These are phyloP conservation scores for Mycocentrospora acerina DNA, from an alignment of 2,329 filamentous ascomycete genomes.

Conservation along the genomic window DNA sequence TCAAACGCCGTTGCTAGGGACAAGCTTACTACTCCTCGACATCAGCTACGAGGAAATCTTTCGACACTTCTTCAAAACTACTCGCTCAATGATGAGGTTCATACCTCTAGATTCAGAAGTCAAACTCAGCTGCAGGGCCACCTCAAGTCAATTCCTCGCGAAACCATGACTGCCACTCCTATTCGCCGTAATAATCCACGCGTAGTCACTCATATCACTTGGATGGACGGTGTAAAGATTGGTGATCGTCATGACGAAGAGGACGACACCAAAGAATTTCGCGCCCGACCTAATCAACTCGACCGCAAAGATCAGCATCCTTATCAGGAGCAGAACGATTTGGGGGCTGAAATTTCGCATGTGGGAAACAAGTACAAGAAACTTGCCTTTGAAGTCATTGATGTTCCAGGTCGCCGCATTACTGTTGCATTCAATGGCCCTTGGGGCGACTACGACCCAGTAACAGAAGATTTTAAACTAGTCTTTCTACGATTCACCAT, in stretches of 20 bases:
- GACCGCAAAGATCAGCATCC: constrained; percentile 24
- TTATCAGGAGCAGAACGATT: constrained; percentile 46
- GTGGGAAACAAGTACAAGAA: constrained; percentile 63
- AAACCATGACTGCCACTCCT: constrained; percentile 53
- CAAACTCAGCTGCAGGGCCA: constrained; percentile 9
- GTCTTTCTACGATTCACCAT: constrained; percentile 60
- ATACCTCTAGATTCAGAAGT: constrained; percentile 7
- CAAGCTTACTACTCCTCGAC: constrained; percentile 17
- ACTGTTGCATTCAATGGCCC: constrained; percentile 62
- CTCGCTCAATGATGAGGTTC: constrained; percentile 15
- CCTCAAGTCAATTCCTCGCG: constrained; percentile 18
- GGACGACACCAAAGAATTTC: constrained; percentile 25
- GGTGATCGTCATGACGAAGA: constrained; percentile 43
- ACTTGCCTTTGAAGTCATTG: constrained; percentile 60
- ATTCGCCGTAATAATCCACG: constrained; percentile 51
- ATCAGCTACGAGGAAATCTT: constrained; percentile 26
- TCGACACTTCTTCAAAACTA: constrained; percentile 29
- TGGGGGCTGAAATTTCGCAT: constrained; percentile 63
- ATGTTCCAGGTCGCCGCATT: constrained; percentile 55
- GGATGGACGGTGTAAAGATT: constrained; percentile 67
- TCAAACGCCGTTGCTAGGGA: constrained; percentile 12
- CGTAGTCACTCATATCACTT: constrained; percentile 61
- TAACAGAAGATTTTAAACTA: constrained; percentile 39
- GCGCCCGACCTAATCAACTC: constrained; percentile 16
- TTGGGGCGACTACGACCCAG: constrained; percentile 52